Evolutionary conservation across 768 basidiomycete species (phyloP).

Genomic region (Cystofilobasidium ferigula): DNA sequence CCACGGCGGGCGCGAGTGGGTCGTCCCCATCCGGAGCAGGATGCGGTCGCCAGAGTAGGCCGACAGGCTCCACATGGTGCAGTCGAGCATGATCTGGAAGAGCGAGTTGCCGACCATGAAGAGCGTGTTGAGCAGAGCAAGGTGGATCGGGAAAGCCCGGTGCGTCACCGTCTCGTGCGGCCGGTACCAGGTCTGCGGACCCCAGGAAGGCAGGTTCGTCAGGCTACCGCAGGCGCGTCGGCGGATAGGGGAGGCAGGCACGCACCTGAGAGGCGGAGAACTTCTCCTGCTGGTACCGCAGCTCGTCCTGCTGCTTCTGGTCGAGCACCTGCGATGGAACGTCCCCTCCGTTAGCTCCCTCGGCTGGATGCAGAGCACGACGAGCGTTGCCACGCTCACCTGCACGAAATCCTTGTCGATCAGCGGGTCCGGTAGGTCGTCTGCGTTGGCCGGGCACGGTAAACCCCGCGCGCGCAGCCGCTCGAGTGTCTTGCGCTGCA

Average conservation of each 20-base stretch:
- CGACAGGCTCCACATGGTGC: slow-evolving; percentile 66
- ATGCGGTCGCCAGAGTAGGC: slow-evolving; percentile 1
- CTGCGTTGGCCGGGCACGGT: slow-evolving; percentile 46
- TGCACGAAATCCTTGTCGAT: slow-evolving; percentile 35
- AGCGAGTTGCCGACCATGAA: not conserved
- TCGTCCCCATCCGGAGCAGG: slow-evolving; percentile 29
- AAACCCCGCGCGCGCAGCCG: not conserved
- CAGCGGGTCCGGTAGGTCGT: slow-evolving; percentile 68
- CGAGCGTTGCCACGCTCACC: slow-evolving; percentile 26
- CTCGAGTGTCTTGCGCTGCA: not conserved
- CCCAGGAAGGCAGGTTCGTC: not conserved
- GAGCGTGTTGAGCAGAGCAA: not conserved
- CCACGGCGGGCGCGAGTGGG: slow-evolving; percentile 37
- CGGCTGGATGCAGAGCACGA: not conserved
- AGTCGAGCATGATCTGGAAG: slow-evolving; percentile 52
- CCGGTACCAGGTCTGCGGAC: slow-evolving; percentile 21
- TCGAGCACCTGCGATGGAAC: slow-evolving; percentile 33
- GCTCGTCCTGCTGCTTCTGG: slow-evolving; percentile 35
- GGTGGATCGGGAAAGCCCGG: slow-evolving; percentile 21
- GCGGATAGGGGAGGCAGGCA: not conserved
- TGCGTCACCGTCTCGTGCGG: slow-evolving; percentile 23
- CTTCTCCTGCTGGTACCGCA: slow-evolving; percentile 36
- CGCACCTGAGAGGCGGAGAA: slow-evolving; percentile 36
- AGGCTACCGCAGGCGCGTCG: not conserved
- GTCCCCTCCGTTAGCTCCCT: too few species aligned